Percentiles rank a stretch among this genome's conserved stretches.
Conservation (phyloP, 345 rosid genomes). For the Erodium maritimum region DNA sequence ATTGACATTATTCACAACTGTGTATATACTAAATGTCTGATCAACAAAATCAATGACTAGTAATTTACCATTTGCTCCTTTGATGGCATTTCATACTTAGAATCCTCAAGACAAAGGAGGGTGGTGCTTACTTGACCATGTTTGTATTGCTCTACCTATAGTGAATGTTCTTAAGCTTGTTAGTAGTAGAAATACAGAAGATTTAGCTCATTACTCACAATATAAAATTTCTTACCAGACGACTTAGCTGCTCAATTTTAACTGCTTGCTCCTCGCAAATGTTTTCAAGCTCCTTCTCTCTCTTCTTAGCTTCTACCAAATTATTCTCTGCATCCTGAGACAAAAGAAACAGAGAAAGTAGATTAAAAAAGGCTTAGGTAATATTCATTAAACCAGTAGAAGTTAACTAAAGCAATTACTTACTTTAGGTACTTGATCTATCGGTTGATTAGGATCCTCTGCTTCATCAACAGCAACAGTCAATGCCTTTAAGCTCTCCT, state of each 20-base stretch:
- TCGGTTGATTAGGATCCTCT: conserved; percentile 3
- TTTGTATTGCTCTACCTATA: not conserved
- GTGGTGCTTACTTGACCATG: not conserved
- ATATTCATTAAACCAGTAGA: not conserved
- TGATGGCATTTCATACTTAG: conserved; percentile 16
- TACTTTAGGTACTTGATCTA: not conserved
- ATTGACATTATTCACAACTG: not conserved
- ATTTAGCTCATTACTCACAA: not conserved
- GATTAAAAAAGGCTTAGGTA: not conserved
- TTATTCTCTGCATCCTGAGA: conserved; percentile 32
- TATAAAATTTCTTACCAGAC: conserved; percentile 23
- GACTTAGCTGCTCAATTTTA: conserved; percentile 57
- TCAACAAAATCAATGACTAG: not conserved
- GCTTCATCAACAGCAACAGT: conserved; percentile 21
- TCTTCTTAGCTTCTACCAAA: conserved; percentile 23
- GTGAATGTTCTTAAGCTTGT: not conserved
- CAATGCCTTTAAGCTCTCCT: conserved; percentile 52
- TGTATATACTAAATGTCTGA: not conserved
- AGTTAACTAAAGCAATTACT: not conserved
- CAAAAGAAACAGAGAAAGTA: not conserved
- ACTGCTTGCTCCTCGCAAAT: conserved; percentile 66
- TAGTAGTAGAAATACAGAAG: not conserved
- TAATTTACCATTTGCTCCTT: conserved; percentile 9
- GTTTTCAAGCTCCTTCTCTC: conserved; percentile 54
- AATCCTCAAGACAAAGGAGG: not conserved